These are phyloP conservation scores for Polytolypa hystricis DNA, from an alignment of 2,329 filamentous ascomycete genomes.

Conservation along the genomic window DNA sequence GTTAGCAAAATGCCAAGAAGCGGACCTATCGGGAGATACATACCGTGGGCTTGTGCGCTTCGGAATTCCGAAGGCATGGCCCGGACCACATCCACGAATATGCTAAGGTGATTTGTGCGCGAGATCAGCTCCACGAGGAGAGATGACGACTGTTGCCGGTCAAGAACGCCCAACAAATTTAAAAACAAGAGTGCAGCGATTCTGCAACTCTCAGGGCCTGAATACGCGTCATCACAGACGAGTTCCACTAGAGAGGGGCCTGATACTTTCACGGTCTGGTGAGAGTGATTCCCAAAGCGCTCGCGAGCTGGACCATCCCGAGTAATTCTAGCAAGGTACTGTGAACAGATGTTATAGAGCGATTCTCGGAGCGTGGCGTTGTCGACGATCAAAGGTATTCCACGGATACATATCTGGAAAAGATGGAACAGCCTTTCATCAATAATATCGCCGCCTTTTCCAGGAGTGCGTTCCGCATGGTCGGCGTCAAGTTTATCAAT, in stretches of 20 bases:
- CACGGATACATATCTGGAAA: conserved; percentile 75
- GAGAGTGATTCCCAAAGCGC: conserved; percentile 28
- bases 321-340: conserved; percentile 54
- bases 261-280: conserved; percentile 63
- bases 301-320: conserved; percentile 17
- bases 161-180: conserved; percentile 62
- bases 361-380: conserved; percentile 63
- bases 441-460: conserved; percentile 52
- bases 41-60: conserved; percentile 47
- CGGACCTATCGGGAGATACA: no score
- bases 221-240: conserved; percentile 86
- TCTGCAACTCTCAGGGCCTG: conserved; percentile 69
- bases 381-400: conserved; percentile 62
- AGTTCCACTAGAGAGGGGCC: conserved; percentile 75
- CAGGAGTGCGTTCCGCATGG: conserved; percentile 28
- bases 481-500: conserved; percentile 32
- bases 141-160: conserved; percentile 58
- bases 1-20: conserved; percentile 1
- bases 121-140: conserved; percentile 70
- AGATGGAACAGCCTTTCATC: conserved; percentile 85
- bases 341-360: conserved; percentile 86
- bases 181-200: conserved; percentile 80
- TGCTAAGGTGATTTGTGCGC: conserved; percentile 78
- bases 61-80: conserved; percentile 63
- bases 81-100: conserved; percentile 80